phyloP scores from a whole-genome alignment of 352 stramenopile genomes.

The Phytophthora idaei region DNA sequence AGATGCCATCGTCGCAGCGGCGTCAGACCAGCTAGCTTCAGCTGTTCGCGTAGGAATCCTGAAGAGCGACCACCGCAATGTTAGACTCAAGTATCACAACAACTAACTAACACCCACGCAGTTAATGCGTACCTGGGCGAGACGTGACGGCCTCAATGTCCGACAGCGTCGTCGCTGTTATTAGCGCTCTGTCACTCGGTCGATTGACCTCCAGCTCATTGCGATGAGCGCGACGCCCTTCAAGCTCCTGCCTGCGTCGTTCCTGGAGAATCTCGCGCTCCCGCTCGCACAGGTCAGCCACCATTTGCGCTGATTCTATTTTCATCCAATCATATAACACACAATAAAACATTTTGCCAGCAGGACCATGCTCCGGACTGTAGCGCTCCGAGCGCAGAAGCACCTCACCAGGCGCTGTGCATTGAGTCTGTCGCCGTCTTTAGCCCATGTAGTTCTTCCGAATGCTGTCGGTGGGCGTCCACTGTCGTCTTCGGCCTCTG shows the following conservation, averaged over 20 bases:
- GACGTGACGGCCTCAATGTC: constrained; percentile 31
- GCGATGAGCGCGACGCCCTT: constrained; percentile 20
- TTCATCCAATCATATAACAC: constrained; percentile 19
- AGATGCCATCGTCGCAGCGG: constrained; percentile 47
- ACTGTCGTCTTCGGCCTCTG: constrained; percentile 3
- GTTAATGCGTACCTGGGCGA: constrained; percentile 28
- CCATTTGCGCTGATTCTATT: background rate
- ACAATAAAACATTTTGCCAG: background rate
- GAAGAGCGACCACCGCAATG: background rate
- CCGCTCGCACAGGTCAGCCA: background rate
- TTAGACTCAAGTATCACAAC: background rate
- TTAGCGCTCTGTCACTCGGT: no score
- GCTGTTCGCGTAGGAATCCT: constrained; percentile 59
- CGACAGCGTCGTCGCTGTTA: constrained; percentile 17
- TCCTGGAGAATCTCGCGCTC: constrained; percentile 8
- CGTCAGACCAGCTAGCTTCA: constrained; percentile 26
- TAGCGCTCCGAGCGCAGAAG: constrained; percentile 8
- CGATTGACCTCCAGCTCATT: background rate
- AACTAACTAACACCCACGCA: background rate
- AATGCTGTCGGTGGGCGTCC: background rate
- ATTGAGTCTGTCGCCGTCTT: background rate
- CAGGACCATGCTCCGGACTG: constrained; percentile 13
- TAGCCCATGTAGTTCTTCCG: background rate
- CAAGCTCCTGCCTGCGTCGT: constrained; percentile 15
- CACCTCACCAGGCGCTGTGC: constrained; percentile 1